Evolutionary conservation across 2,329 filamentous ascomycete genomes (phyloP), one percentile per base, ranked within the genome.

Genomic region (Massarina eburnea): DNA sequence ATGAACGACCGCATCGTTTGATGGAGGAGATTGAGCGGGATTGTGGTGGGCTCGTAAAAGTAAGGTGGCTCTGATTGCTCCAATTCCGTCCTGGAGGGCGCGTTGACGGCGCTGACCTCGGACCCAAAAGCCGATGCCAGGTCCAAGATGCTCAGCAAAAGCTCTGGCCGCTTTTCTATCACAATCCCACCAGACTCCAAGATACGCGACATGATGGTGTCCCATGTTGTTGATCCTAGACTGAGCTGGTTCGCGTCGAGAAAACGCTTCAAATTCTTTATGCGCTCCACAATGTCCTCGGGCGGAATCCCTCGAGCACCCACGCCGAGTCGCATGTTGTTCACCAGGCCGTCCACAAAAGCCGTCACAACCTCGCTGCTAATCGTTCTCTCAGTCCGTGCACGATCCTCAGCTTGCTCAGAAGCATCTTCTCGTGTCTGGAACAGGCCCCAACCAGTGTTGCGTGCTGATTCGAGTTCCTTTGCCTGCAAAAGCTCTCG

Each of bases 301-400:
- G 64, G 66, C 43, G 51, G 58, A 49, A 55, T 72, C 24, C 73
- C 73, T 49, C 70, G 57, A 24, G 50, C 45, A n/a, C 71, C 72
- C 18, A 73, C 70, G 35, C 75, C 76, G 18, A 74, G 54, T 43
- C 72, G 73, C 33, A 76, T 59, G 10, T 62, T 57, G 48, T 76
- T 79, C 32, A 77, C 58, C 12, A 82, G 59, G 14, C 75, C 77
- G 54, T 82, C 78, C 22, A 82, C 67, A 32, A 82, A 73, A 5
- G 79, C 77, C 41, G 75, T 70, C 20, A 84, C 73, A 9, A 84
- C 74, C 62, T 85, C 82, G 33, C 73, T 72, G 56, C 80, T 84
- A 55, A 85, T 75, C 0, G 78, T 82, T 39, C 71, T 65, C 29
- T 65, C 62, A 8, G 74, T 70, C 30, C 59, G 56, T 8, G 54